Evolutionary conservation across 2,329 filamentous ascomycete species (phyloP), one percentile per base, ranked within the genome.

Genomic region (Colletotrichum sp.): DNA sequence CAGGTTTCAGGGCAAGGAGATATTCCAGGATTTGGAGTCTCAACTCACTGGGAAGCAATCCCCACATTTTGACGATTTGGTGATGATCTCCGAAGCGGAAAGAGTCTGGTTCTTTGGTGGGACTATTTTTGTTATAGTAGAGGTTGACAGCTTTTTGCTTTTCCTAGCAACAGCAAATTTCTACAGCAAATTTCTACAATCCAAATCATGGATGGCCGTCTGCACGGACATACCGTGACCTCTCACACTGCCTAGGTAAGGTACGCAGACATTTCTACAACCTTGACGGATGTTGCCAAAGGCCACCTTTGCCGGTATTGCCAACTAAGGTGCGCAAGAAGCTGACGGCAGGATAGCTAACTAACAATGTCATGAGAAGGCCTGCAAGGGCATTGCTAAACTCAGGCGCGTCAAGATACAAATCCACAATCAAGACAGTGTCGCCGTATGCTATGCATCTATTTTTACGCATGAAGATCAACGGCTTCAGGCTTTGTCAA

Each of bases 321-420:
- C 36, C 16, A 36, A 4, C 1, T 34, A 38, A 38, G 7, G 36
- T 9, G 36, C 8, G 36, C 16, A 38, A 38, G 36, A 5, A 18
- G 4, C 36, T 18, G 16, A 38, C 1, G 36, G 2, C 16, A 38
- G 3, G 8, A 38, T 43, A 0, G 16, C 36, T 18, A 0, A n/a
- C 8, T 18, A 2, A 43, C 16, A 43, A 3, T 43, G 36, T 3
- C 16, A 18, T 2, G 36, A 43, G 2, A 1, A 43, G 1, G 36
- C 16, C 1, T 43, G 0, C 36, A 1, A 0, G 36, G 36, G 36
- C 1, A 43, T 43, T 3, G 36, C 5, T 9, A 18, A 43, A 43
- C 36, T 0, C 36, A 43, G 16, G 16, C 36, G 36, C 36, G 36
- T 8, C 36, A 43, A 5, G 4, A 9, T 43, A 43, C 36, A 43